Conservation (phyloP, 2,329 filamentous ascomycete genomes). For the Ampelomyces quisqualis region DNA sequence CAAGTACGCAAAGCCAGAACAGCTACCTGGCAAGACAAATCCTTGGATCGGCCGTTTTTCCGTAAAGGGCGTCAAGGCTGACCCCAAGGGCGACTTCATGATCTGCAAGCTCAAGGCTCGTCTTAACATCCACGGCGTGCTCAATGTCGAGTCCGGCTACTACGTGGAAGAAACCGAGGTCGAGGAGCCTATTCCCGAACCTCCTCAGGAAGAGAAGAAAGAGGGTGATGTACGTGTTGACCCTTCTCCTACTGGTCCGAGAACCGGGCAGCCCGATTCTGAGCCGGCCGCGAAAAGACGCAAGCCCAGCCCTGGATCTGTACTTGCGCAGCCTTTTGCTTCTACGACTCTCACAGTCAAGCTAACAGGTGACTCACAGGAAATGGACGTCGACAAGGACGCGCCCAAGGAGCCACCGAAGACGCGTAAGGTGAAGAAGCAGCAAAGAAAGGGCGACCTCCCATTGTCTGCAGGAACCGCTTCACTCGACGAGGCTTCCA, state of each 20-base stretch:
- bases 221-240: constrained; percentile 69
- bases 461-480: constrained; percentile 81
- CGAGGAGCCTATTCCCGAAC: constrained; percentile 83
- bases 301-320: constrained; percentile 26
- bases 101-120: constrained; percentile 99
- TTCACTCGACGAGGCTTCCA: constrained; percentile 69
- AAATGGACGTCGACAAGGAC: constrained; percentile 45
- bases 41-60: constrained; percentile 98
- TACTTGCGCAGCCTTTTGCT: constrained; percentile 30
- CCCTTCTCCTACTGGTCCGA: constrained; percentile 23
- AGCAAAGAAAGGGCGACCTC: constrained; percentile 94
- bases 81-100: constrained; percentile 96
- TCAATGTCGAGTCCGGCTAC: constrained; percentile 96
- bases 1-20: constrained; percentile 82
- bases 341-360: constrained; percentile 20
- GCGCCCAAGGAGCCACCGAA: constrained; percentile 59
- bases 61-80: constrained; percentile 94
- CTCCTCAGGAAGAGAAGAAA: constrained; percentile 57
- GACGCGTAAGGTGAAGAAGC: constrained; percentile 98
- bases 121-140: constrained; percentile 91
- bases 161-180: constrained; percentile 98
- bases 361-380: constrained; percentile 38
- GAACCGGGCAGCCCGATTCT: constrained; percentile 22
- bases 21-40: constrained; percentile 83
- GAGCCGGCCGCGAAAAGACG: constrained; percentile 37